Evolutionary conservation across 164 flowering plant genomes (phyloP).

Genomic region (Magnolia officinalis): DNA sequence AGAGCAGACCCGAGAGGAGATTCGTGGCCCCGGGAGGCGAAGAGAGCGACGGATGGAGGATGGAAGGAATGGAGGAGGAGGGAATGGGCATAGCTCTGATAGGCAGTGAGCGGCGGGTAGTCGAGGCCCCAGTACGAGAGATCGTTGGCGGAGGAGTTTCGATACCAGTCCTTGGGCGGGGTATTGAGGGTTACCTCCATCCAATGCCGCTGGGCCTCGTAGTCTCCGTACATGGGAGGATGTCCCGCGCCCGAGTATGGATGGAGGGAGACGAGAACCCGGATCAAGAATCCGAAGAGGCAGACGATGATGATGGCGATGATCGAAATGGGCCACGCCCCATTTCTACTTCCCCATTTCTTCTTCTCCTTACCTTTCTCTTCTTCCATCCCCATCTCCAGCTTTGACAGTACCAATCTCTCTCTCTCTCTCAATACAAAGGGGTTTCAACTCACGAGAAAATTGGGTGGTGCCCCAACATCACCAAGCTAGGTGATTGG

Average conservation of each 20-base stretch:
- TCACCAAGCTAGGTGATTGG: too few species aligned
- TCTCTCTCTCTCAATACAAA: too few species aligned
- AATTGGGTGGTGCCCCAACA: too few species aligned
- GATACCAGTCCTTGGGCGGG: conserved; percentile 67
- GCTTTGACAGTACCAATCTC: too few species aligned
- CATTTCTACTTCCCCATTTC: background rate
- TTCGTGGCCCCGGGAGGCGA: conserved; percentile 75
- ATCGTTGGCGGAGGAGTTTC: conserved; percentile 63
- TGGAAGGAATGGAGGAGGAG: conserved; percentile 47
- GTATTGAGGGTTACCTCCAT: conserved; percentile 87
- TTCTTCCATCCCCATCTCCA: background rate
- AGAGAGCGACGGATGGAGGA: conserved; percentile 67
- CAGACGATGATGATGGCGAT: background rate
- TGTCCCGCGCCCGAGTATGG: conserved; percentile 83
- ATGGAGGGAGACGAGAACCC: conserved; percentile 60
- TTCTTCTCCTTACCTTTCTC: background rate
- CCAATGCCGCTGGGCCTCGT: conserved; percentile 97
- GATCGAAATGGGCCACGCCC: background rate
- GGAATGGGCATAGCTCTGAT: conserved; percentile 84
- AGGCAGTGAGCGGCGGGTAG: conserved; percentile 93
- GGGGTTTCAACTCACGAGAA: too few species aligned
- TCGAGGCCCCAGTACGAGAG: conserved; percentile 92
- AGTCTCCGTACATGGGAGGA: conserved; percentile 91
- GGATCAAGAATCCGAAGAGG: conserved; percentile 60
- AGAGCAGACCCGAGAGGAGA: conserved; percentile 68